These are phyloP conservation scores for Protomyces lactucae-debilis DNA, from an alignment of 1,139 yeast species.

Conservation along the genomic window DNA sequence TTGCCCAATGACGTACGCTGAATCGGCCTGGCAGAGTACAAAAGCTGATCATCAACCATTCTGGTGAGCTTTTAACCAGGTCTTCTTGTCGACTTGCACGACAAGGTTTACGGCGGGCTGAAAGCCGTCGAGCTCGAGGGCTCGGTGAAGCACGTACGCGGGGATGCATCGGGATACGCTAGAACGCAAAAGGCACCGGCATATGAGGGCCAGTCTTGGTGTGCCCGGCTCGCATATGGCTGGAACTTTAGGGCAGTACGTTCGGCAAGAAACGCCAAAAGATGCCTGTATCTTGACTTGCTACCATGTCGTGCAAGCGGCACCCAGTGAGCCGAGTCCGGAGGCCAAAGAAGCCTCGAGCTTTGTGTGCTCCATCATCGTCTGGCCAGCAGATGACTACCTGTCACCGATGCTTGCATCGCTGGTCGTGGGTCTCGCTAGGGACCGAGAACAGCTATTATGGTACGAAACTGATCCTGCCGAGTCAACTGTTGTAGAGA, in stretches of 20 bases:
- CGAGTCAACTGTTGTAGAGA: not conserved
- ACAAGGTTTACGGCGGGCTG: no score
- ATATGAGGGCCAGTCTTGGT: no score
- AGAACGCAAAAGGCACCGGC: no score
- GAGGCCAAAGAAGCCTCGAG: not conserved
- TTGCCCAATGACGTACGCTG: no score
- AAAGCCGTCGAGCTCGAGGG: no score
- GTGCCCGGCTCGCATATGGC: not conserved
- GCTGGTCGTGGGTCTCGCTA: not conserved
- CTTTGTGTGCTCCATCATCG: not conserved
- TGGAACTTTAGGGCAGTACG: not conserved
- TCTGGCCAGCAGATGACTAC: not conserved
- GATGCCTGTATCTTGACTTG: not conserved
- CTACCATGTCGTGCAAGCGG: not conserved
- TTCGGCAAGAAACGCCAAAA: not conserved
- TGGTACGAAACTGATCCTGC: not conserved
- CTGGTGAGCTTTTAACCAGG: no score
- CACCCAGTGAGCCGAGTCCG: no score
- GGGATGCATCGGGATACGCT: no score
- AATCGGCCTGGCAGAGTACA: no score
- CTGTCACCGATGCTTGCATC: not conserved
- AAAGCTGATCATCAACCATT: no score
- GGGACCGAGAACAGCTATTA: not conserved
- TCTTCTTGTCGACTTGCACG: no score
- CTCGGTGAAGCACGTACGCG: no score